phyloP scores from a whole-genome alignment of 1,284 basidiomycete genomes.

The Apiotrichum gamsii region DNA sequence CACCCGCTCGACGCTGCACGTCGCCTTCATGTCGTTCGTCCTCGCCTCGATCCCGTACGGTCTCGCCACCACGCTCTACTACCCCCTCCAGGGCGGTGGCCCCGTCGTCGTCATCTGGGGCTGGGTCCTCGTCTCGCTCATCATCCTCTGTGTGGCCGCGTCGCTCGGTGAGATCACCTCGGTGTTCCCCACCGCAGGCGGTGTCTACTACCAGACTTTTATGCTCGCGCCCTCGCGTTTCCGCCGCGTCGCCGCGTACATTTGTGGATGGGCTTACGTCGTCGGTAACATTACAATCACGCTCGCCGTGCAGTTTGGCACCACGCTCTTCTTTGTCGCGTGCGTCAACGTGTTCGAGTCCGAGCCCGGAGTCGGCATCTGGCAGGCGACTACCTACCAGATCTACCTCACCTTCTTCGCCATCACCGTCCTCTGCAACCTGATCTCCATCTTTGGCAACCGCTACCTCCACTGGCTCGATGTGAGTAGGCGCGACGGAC shows the following conservation, averaged over 20 bases:
- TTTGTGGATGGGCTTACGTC: slow-evolving; percentile 48
- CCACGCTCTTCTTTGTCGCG: slow-evolving; percentile 29
- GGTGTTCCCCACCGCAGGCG: slow-evolving; percentile 46
- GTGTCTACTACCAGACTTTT: slow-evolving; percentile 49
- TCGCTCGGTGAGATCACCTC: slow-evolving; percentile 49
- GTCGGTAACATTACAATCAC: slow-evolving; percentile 49
- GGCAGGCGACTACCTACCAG: slow-evolving; percentile 19
- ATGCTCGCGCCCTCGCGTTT: slow-evolving; percentile 41
- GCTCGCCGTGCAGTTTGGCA: slow-evolving; percentile 48
- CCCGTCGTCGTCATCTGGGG: slow-evolving; percentile 35
- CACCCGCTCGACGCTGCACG: slow-evolving; percentile 12
- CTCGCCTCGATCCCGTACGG: slow-evolving; percentile 35
- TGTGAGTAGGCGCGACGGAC: slow-evolving; percentile 14
- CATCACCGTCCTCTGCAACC: slow-evolving; percentile 14
- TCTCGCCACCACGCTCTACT: slow-evolving; percentile 34
- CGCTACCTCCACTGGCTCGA: slow-evolving; percentile 34
- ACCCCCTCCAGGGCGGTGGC: slow-evolving; percentile 33
- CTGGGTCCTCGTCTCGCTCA: slow-evolving; percentile 48
- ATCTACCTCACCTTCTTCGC: slow-evolving; percentile 14
- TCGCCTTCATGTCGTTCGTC: slow-evolving; percentile 32
- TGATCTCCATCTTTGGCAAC: slow-evolving; percentile 33
- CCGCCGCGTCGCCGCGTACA: slow-evolving; percentile 44
- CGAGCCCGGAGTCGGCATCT: slow-evolving; percentile 11
- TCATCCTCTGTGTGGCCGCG: slow-evolving; percentile 47
- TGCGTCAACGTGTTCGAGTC: slow-evolving; percentile 20